A percentile compares a stretch with the other conserved stretches of the same genome.
Evolutionary conservation across 2,329 filamentous ascomycete species (phyloP).

Genomic region (Ceratocystis harringtonii): DNA sequence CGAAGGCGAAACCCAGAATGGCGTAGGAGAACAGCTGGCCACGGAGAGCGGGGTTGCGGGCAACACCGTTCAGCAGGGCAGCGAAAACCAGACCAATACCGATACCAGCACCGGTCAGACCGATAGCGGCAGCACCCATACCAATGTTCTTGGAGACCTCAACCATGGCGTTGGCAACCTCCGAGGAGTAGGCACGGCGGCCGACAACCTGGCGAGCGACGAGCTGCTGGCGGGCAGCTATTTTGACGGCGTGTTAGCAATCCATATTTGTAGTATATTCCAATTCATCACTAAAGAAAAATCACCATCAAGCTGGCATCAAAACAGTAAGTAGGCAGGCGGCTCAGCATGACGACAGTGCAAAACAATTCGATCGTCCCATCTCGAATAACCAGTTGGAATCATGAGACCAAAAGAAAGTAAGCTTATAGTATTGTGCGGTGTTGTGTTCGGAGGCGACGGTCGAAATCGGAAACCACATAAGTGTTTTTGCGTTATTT

Average conservation of each 20-base stretch:
- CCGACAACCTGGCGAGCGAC: slow-evolving; percentile 33
- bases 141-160: slow-evolving; percentile 83
- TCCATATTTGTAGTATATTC: not conserved
- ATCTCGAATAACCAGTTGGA: slow-evolving; percentile 11
- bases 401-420: not conserved
- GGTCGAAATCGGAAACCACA: not conserved
- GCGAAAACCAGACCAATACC: slow-evolving; percentile 93
- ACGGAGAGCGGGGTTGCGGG: slow-evolving; percentile 87
- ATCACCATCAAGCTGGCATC: not conserved
- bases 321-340: not conserved
- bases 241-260: slow-evolving; percentile 12
- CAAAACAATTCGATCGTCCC: not conserved
- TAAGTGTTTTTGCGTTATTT: slow-evolving; percentile 10
- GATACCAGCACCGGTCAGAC: slow-evolving; percentile 84
- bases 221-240: slow-evolving; percentile 18
- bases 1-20: slow-evolving; percentile 92
- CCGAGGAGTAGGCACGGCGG: slow-evolving; percentile 69
- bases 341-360: not conserved
- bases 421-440: not conserved
- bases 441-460: not conserved
- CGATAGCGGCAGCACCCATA: slow-evolving; percentile 80
- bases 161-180: slow-evolving; percentile 77
- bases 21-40: slow-evolving; percentile 93
- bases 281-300: not conserved
- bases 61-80: slow-evolving; percentile 73